Percentiles rank a stretch among this genome's conserved stretches.
Conservation (phyloP, 352 stramenopile genomes). For the Pythium scleroteichum region DNA sequence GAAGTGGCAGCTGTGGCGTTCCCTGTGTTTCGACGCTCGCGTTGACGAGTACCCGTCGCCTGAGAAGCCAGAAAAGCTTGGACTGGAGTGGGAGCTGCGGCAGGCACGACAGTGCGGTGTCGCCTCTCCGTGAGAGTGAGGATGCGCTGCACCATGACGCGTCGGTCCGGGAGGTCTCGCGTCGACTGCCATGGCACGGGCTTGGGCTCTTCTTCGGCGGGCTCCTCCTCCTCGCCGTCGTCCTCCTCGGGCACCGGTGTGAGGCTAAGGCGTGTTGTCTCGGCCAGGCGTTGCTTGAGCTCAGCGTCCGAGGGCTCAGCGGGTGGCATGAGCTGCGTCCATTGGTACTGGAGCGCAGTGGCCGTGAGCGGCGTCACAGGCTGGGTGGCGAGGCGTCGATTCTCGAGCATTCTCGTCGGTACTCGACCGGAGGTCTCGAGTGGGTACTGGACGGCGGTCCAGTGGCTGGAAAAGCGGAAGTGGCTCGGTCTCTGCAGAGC, state of each 20-base stretch:
- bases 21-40: conserved; percentile 15
- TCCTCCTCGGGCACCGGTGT: conserved; percentile 21
- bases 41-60: conserved; percentile 5
- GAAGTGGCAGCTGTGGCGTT: conserved; percentile 15
- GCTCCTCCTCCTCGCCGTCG: neutral
- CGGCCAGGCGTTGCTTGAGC: conserved; percentile 26
- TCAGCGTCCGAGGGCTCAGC: conserved; percentile 22
- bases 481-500: conserved; percentile 4
- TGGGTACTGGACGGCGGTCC: conserved; percentile 25
- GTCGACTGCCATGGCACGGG: conserved; percentile 50
- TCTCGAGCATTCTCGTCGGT: neutral
- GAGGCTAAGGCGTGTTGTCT: conserved; percentile 16
- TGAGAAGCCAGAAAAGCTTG: conserved; percentile 13
- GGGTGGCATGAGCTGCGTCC: conserved; percentile 21
- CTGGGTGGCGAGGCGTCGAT: conserved; percentile 1
- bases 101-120: neutral
- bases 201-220: conserved; percentile 24
- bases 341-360: conserved; percentile 29
- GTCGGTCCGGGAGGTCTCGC: conserved; percentile 58
- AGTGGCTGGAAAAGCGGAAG: conserved; percentile 27
- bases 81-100: neutral
- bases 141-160: conserved; percentile 73
- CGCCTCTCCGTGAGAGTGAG: conserved; percentile 54
- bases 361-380: conserved; percentile 27
- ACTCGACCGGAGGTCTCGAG: conserved; percentile 7